These are phyloP conservation scores for Aspergillus ustus DNA, from an alignment of 2,329 filamentous ascomycete genomes.

Conservation along the genomic window DNA sequence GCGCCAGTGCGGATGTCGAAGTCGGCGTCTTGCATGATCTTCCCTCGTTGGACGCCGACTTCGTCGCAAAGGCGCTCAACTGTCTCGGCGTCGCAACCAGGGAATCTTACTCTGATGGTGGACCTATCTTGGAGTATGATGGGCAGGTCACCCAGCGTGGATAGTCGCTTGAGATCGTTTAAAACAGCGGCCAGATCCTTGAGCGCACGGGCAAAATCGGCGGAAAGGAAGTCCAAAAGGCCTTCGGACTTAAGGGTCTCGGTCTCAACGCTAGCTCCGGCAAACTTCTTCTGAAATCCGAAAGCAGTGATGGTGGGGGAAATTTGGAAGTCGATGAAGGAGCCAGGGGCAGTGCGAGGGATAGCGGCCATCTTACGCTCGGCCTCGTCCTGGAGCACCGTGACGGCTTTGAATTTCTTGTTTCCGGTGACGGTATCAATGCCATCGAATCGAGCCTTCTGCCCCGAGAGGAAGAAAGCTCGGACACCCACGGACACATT, in stretches of 20 bases:
- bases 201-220: slow-evolving; percentile 84
- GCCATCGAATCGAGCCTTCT: slow-evolving; percentile 87
- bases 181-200: slow-evolving; percentile 81
- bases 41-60: slow-evolving; percentile 78
- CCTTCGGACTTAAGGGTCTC: slow-evolving; percentile 79
- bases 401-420: slow-evolving; percentile 79
- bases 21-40: slow-evolving; percentile 76
- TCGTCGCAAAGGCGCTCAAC: slow-evolving; percentile 86
- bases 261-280: slow-evolving; percentile 39
- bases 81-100: slow-evolving; percentile 82
- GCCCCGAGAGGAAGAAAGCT: slow-evolving; percentile 88
- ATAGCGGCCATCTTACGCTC: slow-evolving; percentile 68
- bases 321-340: slow-evolving; percentile 85
- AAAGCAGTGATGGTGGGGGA: slow-evolving; percentile 90
- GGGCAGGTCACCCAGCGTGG: slow-evolving; percentile 80
- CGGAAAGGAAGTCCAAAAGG: slow-evolving; percentile 80
- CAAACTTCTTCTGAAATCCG: slow-evolving; percentile 46
- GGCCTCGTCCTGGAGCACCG: slow-evolving; percentile 73
- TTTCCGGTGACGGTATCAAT: slow-evolving; percentile 69
- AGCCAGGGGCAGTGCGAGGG: slow-evolving; percentile 64
- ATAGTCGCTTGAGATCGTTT: slow-evolving; percentile 78
- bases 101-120: slow-evolving; percentile 80
- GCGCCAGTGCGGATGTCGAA: slow-evolving; percentile 72
- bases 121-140: slow-evolving; percentile 71
- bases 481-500: slow-evolving; percentile 94